Base-by-base conservation (phyloP, 2,329 filamentous ascomycete genomes). In the Fusarium poae region DNA sequence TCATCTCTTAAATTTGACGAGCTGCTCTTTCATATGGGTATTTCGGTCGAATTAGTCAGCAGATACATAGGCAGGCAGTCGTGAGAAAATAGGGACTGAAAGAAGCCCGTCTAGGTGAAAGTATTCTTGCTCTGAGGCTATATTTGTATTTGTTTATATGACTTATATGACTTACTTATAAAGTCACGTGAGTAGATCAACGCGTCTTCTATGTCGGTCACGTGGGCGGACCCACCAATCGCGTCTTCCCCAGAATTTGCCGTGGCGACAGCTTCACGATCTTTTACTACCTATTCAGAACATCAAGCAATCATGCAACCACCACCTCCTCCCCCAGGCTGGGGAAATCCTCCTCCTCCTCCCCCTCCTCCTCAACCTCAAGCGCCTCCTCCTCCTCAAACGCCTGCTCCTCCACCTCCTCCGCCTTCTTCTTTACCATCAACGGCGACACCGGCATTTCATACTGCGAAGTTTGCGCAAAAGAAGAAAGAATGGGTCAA, bases 401-500 rank as follows among this genome's bases (percentile, higher is more conserved):
- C 81, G 29, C 84, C 85, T 39, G 83, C 92, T 54, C 94, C 94
- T 27, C 27, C 27, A 67, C 93, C 94, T 68, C 93, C 94, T 43
- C 88, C 32, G 16, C 32, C 32, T 35, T 35, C 32, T 35, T 18
- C 27, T 6, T 27, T 35, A 35, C 32, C 32, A 35, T 35, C 32
- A 35, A 16, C 16, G 16, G 32, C 32, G 32, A 35, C 32, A 35
- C 32, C 32, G 32, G 32, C 32, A 35, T 35, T 35, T 35, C 32
- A 35, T 10, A 35, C 32, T 8, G 32, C 32, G 53, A 99, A 99
- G 83, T 97, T 97, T 77, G 93, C 94, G 60, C 93, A 97, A 81
- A 99, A 98, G 87, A 99, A 98, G 87, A 97, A 94, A 79, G 94
- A 97, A 90, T 99, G 97, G 97, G 85, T 98, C 75, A 91, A 94